Percentiles rank a stretch among this genome's conserved stretches.
Evolutionary conservation across 441 rosid species (phyloP).

Genomic region (Bocquillonia castaneifolia): DNA sequence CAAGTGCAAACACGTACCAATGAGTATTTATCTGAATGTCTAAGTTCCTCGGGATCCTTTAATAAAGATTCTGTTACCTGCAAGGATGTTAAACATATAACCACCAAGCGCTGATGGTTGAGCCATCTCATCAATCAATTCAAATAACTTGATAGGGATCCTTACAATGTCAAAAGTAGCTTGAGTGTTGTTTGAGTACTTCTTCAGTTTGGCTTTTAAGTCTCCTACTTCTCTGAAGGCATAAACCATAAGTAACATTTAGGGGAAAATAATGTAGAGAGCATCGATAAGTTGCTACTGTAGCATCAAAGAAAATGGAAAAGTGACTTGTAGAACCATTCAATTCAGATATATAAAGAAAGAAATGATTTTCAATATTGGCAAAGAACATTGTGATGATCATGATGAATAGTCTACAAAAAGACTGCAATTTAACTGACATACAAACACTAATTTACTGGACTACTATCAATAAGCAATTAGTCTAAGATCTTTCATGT

Average conservation of each 20-base stretch:
- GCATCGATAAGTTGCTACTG: not conserved
- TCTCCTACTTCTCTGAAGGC: slow-evolving; percentile 70
- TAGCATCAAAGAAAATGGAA: not conserved
- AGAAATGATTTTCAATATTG: not conserved
- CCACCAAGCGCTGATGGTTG: slow-evolving; percentile 16
- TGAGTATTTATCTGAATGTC: slow-evolving; percentile 41
- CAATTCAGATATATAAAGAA: not conserved
- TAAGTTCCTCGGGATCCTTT: slow-evolving; percentile 39
- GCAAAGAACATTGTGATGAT: not conserved
- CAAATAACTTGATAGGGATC: slow-evolving; percentile 26
- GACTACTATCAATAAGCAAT: not conserved
- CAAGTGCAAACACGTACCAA: slow-evolving; percentile 40
- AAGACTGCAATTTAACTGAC: not conserved
- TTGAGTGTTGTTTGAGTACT: slow-evolving; percentile 39
- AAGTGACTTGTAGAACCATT: not conserved
- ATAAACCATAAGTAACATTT: slow-evolving; percentile 22
- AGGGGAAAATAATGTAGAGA: not conserved
- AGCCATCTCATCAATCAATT: slow-evolving; percentile 13
- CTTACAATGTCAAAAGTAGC: slow-evolving; percentile 49
- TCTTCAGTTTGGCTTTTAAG: slow-evolving; percentile 44
- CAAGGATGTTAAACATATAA: slow-evolving; percentile 28
- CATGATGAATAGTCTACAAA: not conserved
- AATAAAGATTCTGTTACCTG: slow-evolving; percentile 43
- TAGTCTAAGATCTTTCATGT: not conserved
- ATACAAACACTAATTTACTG: not conserved